Evolutionary conservation across 805 yeast genomes (phyloP).

Genomic region (Wickerhamomyces bovis): DNA sequence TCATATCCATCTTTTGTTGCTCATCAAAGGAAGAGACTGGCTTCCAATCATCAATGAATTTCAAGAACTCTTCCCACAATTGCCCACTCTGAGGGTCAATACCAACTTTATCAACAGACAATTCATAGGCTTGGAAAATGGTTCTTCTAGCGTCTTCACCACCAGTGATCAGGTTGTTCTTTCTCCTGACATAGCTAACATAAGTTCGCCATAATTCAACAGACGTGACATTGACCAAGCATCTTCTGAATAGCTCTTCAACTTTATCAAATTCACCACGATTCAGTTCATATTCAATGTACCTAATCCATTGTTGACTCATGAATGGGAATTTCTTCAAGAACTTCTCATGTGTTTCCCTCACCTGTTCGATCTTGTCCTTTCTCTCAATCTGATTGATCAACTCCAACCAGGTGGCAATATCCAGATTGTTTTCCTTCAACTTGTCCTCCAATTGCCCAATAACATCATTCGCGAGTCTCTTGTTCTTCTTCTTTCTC

Average conservation of each 20-base stretch:
- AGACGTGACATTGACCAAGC: constrained; percentile 56
- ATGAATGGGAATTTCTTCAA: constrained; percentile 61
- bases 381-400: constrained; percentile 42
- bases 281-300: constrained; percentile 57
- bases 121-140: constrained; percentile 76
- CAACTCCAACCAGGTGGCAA: constrained; percentile 50
- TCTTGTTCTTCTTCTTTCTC: constrained; percentile 12
- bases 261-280: constrained; percentile 62
- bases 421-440: constrained; percentile 46
- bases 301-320: constrained; percentile 69
- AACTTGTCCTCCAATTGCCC: constrained; percentile 55
- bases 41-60: constrained; percentile 69
- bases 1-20: constrained; percentile 71
- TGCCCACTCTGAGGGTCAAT: constrained; percentile 64
- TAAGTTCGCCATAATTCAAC: constrained; percentile 74
- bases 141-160: constrained; percentile 74
- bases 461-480: constrained; percentile 39
- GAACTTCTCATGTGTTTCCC: constrained; percentile 53
- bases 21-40: constrained; percentile 80
- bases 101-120: constrained; percentile 75
- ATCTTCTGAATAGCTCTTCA: constrained; percentile 58
- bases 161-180: constrained; percentile 64
- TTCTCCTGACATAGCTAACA: constrained; percentile 67
- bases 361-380: constrained; percentile 55
- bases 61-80: constrained; percentile 81